A percentile compares a stretch with the other conserved stretches of the same genome.
Conservation (phyloP, 306 rosid species). For the Rosa rugosa region DNA sequence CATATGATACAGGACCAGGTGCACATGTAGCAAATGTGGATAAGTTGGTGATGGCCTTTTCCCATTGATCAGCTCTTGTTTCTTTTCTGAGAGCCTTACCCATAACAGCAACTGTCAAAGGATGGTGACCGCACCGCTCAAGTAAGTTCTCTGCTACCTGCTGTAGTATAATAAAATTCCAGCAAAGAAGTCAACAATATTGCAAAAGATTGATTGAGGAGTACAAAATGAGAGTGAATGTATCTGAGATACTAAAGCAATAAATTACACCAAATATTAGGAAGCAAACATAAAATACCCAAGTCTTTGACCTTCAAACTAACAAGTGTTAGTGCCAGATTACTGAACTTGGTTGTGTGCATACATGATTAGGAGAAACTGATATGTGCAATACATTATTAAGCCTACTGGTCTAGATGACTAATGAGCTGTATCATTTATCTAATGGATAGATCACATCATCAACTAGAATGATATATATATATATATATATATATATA, state of each 20-base stretch:
- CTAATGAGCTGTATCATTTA: background rate
- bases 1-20: constrained; percentile 38
- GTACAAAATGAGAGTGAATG: background rate
- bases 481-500: too few species aligned
- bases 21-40: constrained; percentile 35
- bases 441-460: background rate
- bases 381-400: background rate
- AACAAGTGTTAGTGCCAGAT: background rate
- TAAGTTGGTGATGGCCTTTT: constrained; percentile 35
- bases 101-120: constrained; percentile 37
- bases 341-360: background rate
- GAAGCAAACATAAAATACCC: background rate
- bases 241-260: background rate
- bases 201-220: background rate
- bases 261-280: background rate
- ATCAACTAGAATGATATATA: background rate
- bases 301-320: background rate
- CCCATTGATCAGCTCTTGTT: constrained; percentile 34
- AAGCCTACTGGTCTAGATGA: background rate
- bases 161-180: constrained; percentile 15
- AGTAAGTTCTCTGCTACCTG: constrained; percentile 31
- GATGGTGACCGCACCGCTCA: constrained; percentile 38
- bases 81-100: constrained; percentile 41
- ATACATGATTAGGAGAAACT: background rate
- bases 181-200: constrained; percentile 1